Evolutionary conservation across 306 rosid species (phyloP).

Genomic region (Prunus davidiana): DNA sequence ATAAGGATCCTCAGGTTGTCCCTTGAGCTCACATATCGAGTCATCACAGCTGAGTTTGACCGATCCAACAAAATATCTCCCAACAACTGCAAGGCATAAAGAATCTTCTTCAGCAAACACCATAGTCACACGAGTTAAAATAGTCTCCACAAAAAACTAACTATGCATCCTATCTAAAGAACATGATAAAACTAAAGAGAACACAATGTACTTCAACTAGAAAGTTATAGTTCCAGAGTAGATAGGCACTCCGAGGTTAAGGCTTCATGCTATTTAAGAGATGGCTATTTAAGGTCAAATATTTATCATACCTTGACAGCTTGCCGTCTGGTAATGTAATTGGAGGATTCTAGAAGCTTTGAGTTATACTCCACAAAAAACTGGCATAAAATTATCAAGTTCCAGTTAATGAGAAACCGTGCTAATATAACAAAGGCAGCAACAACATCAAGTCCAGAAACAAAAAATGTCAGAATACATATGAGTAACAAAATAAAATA

Average conservation of each 20-base stretch:
- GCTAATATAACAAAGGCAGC: neutral
- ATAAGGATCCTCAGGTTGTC: constrained; percentile 95
- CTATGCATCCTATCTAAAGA: constrained; percentile 3
- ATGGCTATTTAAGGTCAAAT: constrained; percentile 8
- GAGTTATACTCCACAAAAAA: constrained; percentile 89
- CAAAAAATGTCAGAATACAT: neutral
- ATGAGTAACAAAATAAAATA: neutral
- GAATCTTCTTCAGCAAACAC: constrained; percentile 24
- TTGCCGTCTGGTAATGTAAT: constrained; percentile 94
- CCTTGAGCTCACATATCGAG: constrained; percentile 95
- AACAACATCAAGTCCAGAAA: neutral
- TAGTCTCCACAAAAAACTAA: constrained; percentile 1
- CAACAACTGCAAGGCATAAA: constrained; percentile 65
- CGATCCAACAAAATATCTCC: constrained; percentile 96
- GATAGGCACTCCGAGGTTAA: neutral
- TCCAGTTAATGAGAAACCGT: constrained; percentile 14
- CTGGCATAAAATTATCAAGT: constrained; percentile 37
- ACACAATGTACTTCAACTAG: neutral
- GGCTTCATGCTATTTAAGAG: constrained; percentile 7
- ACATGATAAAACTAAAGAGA: neutral
- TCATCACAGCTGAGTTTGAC: constrained; percentile 93
- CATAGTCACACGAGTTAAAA: constrained; percentile 7
- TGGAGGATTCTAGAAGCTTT: constrained; percentile 87
- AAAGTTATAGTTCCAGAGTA: neutral
- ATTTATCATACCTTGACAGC: constrained; percentile 77